Evolutionary conservation across 176 grass and related monocot genomes (phyloP), one percentile per base, ranked within the genome.

Genomic region (Carex parvula): DNA sequence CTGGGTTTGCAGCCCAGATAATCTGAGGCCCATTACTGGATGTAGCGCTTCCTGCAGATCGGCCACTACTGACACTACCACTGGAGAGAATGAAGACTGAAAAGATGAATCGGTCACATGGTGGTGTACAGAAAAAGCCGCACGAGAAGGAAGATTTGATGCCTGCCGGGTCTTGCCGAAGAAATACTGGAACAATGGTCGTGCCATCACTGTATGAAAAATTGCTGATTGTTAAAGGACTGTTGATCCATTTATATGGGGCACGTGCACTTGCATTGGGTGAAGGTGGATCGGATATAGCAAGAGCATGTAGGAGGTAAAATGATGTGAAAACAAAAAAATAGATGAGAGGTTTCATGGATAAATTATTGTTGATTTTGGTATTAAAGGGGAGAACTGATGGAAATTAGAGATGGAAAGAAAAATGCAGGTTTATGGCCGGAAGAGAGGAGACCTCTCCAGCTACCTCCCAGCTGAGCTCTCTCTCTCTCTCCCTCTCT

Each of bases 1-100:
- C 42, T 17, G 60, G 61, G 80, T 82, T 82, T 20, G 80, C 80
- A 11, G 80, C 80, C 80, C 80, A 82, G 42, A 82, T 16, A 82
- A 82, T 53, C 5, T 21, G 80, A 42, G 80, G 80, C 60, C 80
- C 80, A 10, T 63, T 82, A 29, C 80, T 82, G 61, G 56, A 46
- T 9, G n/a, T 39, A 13, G 15, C 60, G 14, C 60, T 65, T 5
- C 8, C 13, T 2, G 61, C 5, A 4, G 39, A 50, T 48, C 11
- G 42, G 14, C 20, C 6, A n/a, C 12, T 82, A 24, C 42, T 53
- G n/a, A 82, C 60, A 82, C 59, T 82, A 67, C 80, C 80, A 50
- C 80, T 65, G 3, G 80, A 82, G 44, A 82, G 80, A 82, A 82
- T 82, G 60, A 82, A 82, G 39, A 82, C 80, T 3, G 80, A 82